Conservation (phyloP, 495 filamentous ascomycete genomes). For the Aspergillus sclerotioniger region DNA sequence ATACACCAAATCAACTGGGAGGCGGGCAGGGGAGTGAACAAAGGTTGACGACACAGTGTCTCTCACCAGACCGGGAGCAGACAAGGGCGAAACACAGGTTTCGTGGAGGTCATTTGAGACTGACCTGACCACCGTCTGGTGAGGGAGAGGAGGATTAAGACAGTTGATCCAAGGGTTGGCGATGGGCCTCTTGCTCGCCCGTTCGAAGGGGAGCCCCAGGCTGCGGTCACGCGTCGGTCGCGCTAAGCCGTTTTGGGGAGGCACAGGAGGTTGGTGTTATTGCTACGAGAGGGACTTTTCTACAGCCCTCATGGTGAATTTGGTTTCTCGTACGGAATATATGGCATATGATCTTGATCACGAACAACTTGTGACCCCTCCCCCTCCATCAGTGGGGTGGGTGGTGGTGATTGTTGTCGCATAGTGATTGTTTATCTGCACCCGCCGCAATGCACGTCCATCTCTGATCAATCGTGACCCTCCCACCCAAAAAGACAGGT, state of each 20-base stretch:
- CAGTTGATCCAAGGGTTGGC: constrained; percentile 30
- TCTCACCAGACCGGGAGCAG: constrained; percentile 24
- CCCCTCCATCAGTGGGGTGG: neutral
- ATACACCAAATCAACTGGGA: constrained; percentile 13
- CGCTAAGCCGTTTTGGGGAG: constrained; percentile 34
- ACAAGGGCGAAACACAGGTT: constrained; percentile 13
- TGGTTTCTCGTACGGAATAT: no score
- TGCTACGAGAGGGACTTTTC: no score
- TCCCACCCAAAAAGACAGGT: neutral
- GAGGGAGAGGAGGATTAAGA: constrained; percentile 26
- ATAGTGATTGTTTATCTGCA: constrained; percentile 3
- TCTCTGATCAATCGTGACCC: constrained; percentile 3
- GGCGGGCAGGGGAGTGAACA: constrained; percentile 16
- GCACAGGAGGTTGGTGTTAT: constrained; percentile 17
- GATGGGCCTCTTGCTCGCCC: constrained; percentile 18
- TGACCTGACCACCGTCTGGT: constrained; percentile 28
- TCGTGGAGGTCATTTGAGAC: constrained; percentile 27
- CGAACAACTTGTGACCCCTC: neutral
- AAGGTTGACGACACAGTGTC: constrained; percentile 9
- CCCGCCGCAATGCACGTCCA: constrained; percentile 4
- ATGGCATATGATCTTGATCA: no score
- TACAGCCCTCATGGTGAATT: no score
- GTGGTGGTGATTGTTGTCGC: constrained; percentile 1
- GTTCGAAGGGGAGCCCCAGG: constrained; percentile 33
- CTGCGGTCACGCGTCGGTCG: constrained; percentile 45